These are phyloP conservation scores for Gynochthodes officinalis DNA, from an alignment of 257 asterid species.

Conservation along the genomic window DNA sequence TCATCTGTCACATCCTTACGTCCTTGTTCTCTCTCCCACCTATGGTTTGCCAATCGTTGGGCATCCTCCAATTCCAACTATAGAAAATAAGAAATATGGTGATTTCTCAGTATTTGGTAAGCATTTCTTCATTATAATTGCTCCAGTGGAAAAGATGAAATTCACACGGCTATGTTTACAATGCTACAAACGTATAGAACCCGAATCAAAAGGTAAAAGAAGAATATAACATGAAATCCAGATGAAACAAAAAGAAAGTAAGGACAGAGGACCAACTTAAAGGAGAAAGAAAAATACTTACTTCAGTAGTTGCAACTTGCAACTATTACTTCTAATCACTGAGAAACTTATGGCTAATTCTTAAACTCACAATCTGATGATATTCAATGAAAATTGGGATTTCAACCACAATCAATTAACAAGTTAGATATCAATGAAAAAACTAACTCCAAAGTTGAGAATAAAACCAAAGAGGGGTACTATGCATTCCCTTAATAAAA, in stretches of 20 bases:
- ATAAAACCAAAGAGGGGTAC: neutral
- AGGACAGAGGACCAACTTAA: neutral
- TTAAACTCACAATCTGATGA: neutral
- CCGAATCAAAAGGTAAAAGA: neutral
- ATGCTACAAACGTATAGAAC: neutral
- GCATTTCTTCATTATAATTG: neutral
- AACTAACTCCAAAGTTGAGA: no score
- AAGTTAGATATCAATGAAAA: neutral
- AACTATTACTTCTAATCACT: neutral
- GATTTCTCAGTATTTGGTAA: neutral
- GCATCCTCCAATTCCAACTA: conserved; percentile 69
- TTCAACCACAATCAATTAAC: neutral
- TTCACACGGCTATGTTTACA: neutral
- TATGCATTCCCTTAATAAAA: neutral
- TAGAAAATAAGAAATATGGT: conserved; percentile 10
- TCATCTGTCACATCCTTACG: conserved; percentile 74
- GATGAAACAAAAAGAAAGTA: neutral
- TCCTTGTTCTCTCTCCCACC: conserved; percentile 71
- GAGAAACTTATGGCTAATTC: neutral
- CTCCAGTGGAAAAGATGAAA: neutral
- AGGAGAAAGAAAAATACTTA: neutral
- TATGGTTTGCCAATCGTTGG: conserved; percentile 50
- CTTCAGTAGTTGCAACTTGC: neutral
- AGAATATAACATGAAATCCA: neutral
- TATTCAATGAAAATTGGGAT: no score